phyloP scores from a whole-genome alignment of 106 monocot species.

The Platanthera zijinensis region DNA sequence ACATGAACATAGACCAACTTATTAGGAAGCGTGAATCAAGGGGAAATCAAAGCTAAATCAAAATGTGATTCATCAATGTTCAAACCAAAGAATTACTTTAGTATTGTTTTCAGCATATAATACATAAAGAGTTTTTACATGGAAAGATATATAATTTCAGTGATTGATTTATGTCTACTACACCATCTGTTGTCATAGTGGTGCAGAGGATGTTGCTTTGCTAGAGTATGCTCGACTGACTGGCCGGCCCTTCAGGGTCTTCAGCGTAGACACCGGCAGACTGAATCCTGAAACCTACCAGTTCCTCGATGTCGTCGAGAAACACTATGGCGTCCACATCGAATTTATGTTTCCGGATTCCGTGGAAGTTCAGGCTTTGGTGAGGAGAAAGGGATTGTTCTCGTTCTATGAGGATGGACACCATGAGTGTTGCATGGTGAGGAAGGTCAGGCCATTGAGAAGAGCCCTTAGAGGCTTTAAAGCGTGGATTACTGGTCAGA shows the following conservation, averaged over 20 bases:
- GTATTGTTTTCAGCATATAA: no score
- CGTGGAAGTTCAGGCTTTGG: conserved; percentile 75
- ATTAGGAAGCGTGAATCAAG: no score
- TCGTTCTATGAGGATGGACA: conserved; percentile 98
- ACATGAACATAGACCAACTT: no score
- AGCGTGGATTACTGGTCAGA: conserved; percentile 95
- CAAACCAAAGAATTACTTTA: no score
- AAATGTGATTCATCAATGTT: no score
- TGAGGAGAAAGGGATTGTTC: conserved; percentile 84
- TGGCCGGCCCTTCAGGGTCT: conserved; percentile 84
- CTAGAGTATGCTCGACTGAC: conserved; percentile 82
- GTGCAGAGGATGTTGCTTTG: conserved; percentile 92
- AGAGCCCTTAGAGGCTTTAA: conserved; percentile 73
- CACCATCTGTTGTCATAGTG: conserved; percentile 34
- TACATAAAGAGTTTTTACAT: no score
- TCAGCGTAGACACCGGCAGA: conserved; percentile 91
- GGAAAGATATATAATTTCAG: no score
- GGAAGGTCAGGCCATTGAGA: conserved; percentile 78
- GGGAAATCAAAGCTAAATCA: no score
- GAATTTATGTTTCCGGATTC: conserved; percentile 95
- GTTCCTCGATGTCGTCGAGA: conserved; percentile 70
- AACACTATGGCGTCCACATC: conserved; percentile 76
- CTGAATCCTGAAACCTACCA: conserved; percentile 89
- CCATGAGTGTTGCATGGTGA: conserved; percentile 88
- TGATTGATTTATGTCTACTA: no score